These are phyloP conservation scores for Sugiyamaella chiloensis DNA, from an alignment of 805 yeast species.

Conservation along the genomic window DNA sequence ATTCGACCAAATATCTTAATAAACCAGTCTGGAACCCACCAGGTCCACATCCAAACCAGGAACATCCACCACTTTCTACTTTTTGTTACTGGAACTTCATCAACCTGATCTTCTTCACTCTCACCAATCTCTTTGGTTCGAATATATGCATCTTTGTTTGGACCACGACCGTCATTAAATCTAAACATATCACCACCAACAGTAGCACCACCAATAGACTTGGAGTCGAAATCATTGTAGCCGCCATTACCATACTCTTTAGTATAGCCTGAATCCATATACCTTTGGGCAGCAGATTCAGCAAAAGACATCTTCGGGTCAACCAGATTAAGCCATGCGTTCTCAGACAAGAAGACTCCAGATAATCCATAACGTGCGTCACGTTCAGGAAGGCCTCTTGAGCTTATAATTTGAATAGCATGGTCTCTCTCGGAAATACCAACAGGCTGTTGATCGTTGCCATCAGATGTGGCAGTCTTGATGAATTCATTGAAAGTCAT, in stretches of 20 bases:
- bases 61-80: constrained; percentile 38
- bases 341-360: constrained; percentile 40
- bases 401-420: constrained; percentile 29
- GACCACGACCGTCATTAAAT: constrained; percentile 24
- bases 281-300: constrained; percentile 32
- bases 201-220: constrained; percentile 33
- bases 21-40: constrained; percentile 40
- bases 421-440: constrained; percentile 33
- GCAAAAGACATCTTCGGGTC: constrained; percentile 38
- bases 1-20: constrained; percentile 33
- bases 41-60: constrained; percentile 37
- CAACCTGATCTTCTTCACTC: constrained; percentile 32
- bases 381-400: constrained; percentile 35
- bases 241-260: constrained; percentile 13
- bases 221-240: constrained; percentile 34
- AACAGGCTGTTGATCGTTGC: constrained; percentile 4
- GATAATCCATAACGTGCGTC: constrained; percentile 39
- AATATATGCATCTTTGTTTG: constrained; percentile 27
- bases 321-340: constrained; percentile 39
- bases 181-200: constrained; percentile 37
- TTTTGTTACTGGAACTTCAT: constrained; percentile 26
- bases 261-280: constrained; percentile 25
- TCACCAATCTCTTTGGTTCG: constrained; percentile 32
- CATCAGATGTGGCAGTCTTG: constrained; percentile 19
- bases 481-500: constrained; percentile 39